A percentile compares a stretch with the other conserved stretches of the same genome.
These are phyloP conservation scores for Nematodospora anomalae DNA, from an alignment of 1,139 yeast species.

Conservation along the genomic window DNA sequence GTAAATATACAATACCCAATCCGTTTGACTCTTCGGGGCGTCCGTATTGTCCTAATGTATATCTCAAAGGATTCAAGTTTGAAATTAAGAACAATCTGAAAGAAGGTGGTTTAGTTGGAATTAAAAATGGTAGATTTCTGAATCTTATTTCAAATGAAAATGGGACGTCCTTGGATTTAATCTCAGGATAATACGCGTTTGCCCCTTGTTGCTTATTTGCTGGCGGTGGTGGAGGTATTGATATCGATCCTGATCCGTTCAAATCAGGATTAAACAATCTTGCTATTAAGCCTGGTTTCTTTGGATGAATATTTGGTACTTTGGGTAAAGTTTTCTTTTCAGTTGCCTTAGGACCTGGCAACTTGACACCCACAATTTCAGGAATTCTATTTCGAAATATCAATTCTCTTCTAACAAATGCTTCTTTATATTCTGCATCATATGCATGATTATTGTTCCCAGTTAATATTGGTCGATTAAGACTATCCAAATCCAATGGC, in stretches of 20 bases:
- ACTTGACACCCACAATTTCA: constrained; percentile 40
- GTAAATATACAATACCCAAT: constrained; percentile 46
- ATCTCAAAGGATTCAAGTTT: constrained; percentile 33
- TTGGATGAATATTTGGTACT: constrained; percentile 18
- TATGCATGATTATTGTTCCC: constrained; percentile 15
- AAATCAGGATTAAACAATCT: constrained; percentile 17
- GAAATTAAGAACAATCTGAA: constrained; percentile 42
- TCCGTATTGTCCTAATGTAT: constrained; percentile 37
- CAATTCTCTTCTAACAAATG: constrained; percentile 42
- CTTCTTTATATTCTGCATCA: constrained; percentile 34
- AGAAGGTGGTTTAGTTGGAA: constrained; percentile 43
- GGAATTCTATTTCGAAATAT: constrained; percentile 43
- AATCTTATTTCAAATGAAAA: constrained; percentile 50
- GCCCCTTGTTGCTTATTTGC: constrained; percentile 5
- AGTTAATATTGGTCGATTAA: constrained; percentile 25
- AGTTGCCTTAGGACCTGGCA: constrained; percentile 1
- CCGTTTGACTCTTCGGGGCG: constrained; percentile 47
- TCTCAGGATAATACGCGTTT: constrained; percentile 21
- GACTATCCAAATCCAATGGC: constrained; percentile 48
- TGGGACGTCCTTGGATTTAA: constrained; percentile 40
- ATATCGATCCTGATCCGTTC: constrained; percentile 8
- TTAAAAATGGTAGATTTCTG: constrained; percentile 44
- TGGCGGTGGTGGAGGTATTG: constrained; percentile 12
- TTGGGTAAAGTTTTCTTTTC: constrained; percentile 21
- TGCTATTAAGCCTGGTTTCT: constrained; percentile 24